Base-by-base conservation (phyloP, 805 yeast genomes). In the Citeromyces nyonsensis region DNA sequence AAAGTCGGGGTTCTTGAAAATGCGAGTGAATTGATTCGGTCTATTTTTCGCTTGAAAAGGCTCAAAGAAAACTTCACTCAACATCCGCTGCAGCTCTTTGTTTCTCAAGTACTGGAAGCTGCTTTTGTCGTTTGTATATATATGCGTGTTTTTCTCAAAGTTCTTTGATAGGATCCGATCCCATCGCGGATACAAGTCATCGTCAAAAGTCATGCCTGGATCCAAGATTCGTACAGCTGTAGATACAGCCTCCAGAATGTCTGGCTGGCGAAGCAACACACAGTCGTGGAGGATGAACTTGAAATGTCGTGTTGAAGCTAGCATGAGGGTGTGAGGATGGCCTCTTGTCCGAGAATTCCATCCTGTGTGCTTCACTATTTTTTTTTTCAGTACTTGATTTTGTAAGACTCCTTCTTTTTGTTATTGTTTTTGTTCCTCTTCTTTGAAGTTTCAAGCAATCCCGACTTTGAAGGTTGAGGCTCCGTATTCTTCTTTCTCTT, bases 401-500 rank as follows among this genome's bases (percentile, higher is more conserved):
- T 7, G 22, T 31, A 6, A 32, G 25, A 15, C 34, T 29, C 15
- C 35, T 31, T 37, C 34, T 24, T 42, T 38, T 22, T 44, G 35
- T 26, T 29, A 13, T 28, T 25, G 13, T 26, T 37, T 26, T 29
- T 33, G 14, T 33, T 27, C 12, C 28, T 31, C 29, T 30, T 35
- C 30, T 33, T 34, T 25, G 33, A 34, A 28, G 14, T 36, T 25
- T 30, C 37, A 2, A 30, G 31, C 18, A 36, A 34, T 9, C 33
- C 36, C 6, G 35, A 37, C 25, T 28, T 22, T 20, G 34, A 31
- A 11, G 32, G 28, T 18, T 18, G 12, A 13, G 14, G 31, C 31
- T 25, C 33, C 20, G 15, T 42, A 39, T 32, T 45, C 47, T 36
- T 51, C 26, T 26, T 33, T 5, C 30, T 32, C 10, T 13, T 28